Base-by-base conservation (phyloP, 1,284 basidiomycete species). In the Malassezia vespertilionis region DNA sequence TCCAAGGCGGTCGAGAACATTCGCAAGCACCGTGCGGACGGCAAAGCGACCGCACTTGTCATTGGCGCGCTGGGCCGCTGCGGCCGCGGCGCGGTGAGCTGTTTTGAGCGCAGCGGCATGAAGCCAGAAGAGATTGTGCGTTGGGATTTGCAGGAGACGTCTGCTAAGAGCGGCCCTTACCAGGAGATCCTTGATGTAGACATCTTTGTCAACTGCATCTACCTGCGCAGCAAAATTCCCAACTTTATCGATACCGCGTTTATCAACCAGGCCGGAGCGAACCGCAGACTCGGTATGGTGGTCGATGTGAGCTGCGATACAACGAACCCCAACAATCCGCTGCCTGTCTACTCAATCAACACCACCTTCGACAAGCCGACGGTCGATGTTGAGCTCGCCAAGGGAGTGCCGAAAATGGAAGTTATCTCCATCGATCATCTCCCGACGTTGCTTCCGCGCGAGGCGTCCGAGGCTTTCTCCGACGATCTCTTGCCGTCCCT, bases 301-400 rank as follows among this genome's bases (percentile, higher is more conserved):
- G 91, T 97, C 31, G 93, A 99, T 71, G 93, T 99, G 59, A 93
- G 88, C 72, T 97, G 93, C 75, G 93, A 99, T 74, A 97, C 93
- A 21, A 97, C 90, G 46, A 97, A 99, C 74, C 90, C 91, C 21
- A 85, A 86, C 79, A 99, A 97, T 74, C 93, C 93, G 1, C 83
- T 97, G 61, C 93, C 93, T 14, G 83, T 99, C 57, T 99, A 99
- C 76, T 77, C 74, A 51, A 80, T 93, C 75, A 96, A 96, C 75
- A 97, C 93, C 15, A 91, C 88, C 2, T 97, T 97, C 72, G 80
- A 83, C 44, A 78, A 86, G 56, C 93, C 93, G 10, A 96, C 91
- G 2, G 87, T 96, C 33, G 77, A 82, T 54, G 89, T 93, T 39
- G 50, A 58, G 1, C 50, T 53, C 10, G 52, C 54, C 5, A 35